Percentiles rank a stretch among this genome's conserved stretches.
Conservation (phyloP, 1,284 basidiomycete genomes). For the Ustilago xerochloae region DNA sequence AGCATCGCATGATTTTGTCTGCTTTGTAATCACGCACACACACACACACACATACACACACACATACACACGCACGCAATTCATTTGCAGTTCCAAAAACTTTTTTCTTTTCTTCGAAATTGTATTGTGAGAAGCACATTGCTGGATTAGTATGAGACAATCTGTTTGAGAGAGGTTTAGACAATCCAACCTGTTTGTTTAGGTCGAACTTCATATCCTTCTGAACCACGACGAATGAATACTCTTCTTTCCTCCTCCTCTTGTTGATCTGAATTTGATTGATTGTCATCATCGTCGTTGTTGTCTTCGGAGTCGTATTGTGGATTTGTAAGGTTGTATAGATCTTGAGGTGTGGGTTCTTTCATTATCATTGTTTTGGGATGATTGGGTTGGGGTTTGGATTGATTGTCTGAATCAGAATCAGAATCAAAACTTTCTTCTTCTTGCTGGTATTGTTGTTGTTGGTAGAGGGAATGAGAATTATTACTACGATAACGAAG, state of each 20-base stretch:
- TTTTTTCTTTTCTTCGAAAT: not conserved
- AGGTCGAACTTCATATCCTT: constrained; percentile 50
- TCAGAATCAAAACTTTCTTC: not conserved
- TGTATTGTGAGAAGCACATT: not conserved
- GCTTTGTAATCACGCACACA: constrained; percentile 1
- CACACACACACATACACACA: constrained; percentile 2
- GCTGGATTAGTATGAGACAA: too few relatives aligned
- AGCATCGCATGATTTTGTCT: not conserved
- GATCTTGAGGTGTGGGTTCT: not conserved
- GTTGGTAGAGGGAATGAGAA: not conserved
- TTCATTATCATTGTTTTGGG: not conserved
- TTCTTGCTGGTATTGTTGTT: too few relatives aligned
- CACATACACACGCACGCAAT: constrained; percentile 5
- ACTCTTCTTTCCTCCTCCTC: constrained; percentile 4
- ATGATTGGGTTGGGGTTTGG: not conserved
- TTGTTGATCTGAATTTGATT: not conserved
- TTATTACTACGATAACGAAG: constrained; percentile 1
- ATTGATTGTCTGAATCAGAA: constrained; percentile 20
- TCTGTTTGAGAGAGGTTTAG: constrained; percentile 1
- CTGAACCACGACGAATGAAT: constrained; percentile 30
- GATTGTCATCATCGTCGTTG: not conserved
- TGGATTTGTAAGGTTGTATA: too few relatives aligned
- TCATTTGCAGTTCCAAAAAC: constrained; percentile 16
- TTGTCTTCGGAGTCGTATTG: not conserved
- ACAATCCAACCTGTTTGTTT: constrained; percentile 13